These are phyloP conservation scores for Entonaema liquescens DNA, from an alignment of 495 filamentous ascomycete species.

Conservation along the genomic window DNA sequence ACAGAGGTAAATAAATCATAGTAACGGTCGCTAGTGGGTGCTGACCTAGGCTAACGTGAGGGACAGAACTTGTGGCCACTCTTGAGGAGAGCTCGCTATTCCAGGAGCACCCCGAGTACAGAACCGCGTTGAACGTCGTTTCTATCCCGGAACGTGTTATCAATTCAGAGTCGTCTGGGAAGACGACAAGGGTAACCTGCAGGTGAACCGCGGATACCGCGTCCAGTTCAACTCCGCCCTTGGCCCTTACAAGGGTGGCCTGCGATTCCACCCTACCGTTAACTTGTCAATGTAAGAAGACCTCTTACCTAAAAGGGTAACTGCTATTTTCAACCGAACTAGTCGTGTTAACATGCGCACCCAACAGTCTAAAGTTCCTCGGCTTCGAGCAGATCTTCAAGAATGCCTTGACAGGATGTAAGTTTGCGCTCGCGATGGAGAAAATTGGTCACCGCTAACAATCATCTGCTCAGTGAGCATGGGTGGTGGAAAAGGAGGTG, in stretches of 20 bases:
- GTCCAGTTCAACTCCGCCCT: slow-evolving; percentile 99
- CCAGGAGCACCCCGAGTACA: slow-evolving; percentile 91
- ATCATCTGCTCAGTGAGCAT: slow-evolving; percentile 74
- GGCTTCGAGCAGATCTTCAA: slow-evolving; percentile 99
- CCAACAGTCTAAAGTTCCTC: slow-evolving; percentile 82
- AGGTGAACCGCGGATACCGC: slow-evolving; percentile 96
- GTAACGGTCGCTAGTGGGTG: not conserved
- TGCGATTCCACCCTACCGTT: slow-evolving; percentile 94
- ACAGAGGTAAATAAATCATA: slow-evolving; percentile 73
- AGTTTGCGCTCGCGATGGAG: slow-evolving; percentile 52
- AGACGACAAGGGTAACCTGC: slow-evolving; percentile 85
- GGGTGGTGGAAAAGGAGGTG: slow-evolving; percentile 97
- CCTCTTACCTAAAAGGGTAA: not conserved
- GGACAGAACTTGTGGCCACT: slow-evolving; percentile 86
- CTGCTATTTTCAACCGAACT: not conserved
- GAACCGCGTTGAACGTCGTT: slow-evolving; percentile 85
- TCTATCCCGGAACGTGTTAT: slow-evolving; percentile 95
- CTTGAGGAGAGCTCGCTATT: slow-evolving; percentile 95
- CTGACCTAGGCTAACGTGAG: slow-evolving; percentile 11
- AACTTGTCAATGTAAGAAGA: slow-evolving; percentile 80
- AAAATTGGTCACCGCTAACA: slow-evolving; percentile 37
- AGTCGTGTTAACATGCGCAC: slow-evolving; percentile 32
- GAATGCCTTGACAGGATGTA: slow-evolving; percentile 96
- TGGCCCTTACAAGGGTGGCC: slow-evolving; percentile 97
- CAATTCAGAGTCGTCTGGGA: slow-evolving; percentile 99